Evolutionary conservation across 345 rosid genomes (phyloP), one percentile per base, ranked within the genome.

Genomic region (Eucalyptus guilfoylei): DNA sequence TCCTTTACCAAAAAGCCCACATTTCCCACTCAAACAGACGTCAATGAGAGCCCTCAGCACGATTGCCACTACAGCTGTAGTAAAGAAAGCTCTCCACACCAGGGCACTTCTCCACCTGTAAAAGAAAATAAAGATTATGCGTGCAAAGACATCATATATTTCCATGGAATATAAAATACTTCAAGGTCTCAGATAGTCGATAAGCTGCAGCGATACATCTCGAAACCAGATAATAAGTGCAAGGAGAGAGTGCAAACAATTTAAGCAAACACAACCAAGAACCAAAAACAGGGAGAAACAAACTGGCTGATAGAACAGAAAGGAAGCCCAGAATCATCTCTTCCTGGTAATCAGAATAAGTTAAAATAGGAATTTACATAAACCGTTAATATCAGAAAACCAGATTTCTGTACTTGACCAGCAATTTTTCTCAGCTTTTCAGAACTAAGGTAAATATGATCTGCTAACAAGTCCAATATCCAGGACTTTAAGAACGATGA

Each of bases 41-140:
- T 97, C 99, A 87, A 97, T 97, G 40, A 97, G 91, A 88, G 98
- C 98, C 87, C 98, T 94, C 54, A 97, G 97, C 34, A 97, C 92
- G 83, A 97, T 92, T 69, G 98, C 99, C 90, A 97, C 98, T 86
- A 95, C 91, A 86, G 98, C 98, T 21, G 99, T 95, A 23, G 99
- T 93, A 90, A 96, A 97, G 94, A 97, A 97, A 88, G 95, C 94
- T 93, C 99, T 95, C 98, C 99, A 97, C 26, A 97, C 90, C 86
- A 97, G 98, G 44, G 96, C 95, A 92, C 98, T 96, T 93, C 96
- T 93, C 99, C 99, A 97, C 98, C 97, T 96, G 92, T 88, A 93
- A 87, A 86, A 67, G 45, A 81, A 80, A 54, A 88, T 67, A 50
- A 40, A 88, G 40, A 85, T 21, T 28, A 58, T 40, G 72, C 17